These are phyloP conservation scores for Phytophthora pisi DNA, from an alignment of 352 stramenopile species.

Conservation along the genomic window DNA sequence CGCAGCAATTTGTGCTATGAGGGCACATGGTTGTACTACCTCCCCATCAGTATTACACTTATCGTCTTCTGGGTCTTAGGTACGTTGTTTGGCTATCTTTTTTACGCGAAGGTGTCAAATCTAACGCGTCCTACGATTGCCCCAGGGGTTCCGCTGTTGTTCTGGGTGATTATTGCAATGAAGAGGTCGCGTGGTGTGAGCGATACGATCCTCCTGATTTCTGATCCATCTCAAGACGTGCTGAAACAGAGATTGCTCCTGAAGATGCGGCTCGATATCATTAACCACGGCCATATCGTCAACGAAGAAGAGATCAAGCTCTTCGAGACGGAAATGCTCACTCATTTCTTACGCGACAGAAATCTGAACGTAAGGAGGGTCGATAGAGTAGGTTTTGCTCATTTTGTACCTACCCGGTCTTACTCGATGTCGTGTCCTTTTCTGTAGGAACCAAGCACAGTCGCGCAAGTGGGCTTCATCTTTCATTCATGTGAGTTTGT, in stretches of 20 bases:
- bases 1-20: slow-evolving; percentile 66
- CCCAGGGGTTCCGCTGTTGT: slow-evolving; percentile 71
- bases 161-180: slow-evolving; percentile 67
- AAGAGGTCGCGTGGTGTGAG: slow-evolving; percentile 57
- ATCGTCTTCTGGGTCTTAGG: slow-evolving; percentile 68
- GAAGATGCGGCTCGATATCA: slow-evolving; percentile 58
- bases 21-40: slow-evolving; percentile 60
- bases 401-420: background rate
- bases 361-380: slow-evolving; percentile 46
- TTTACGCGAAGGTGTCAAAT: background rate
- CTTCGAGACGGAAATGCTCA: slow-evolving; percentile 60
- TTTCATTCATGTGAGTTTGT: slow-evolving; percentile 69
- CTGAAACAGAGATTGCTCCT: slow-evolving; percentile 53
- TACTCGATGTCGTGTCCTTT: background rate
- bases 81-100: slow-evolving; percentile 23
- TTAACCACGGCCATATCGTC: slow-evolving; percentile 45
- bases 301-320: slow-evolving; percentile 50
- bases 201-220: slow-evolving; percentile 54
- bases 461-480: slow-evolving; percentile 82
- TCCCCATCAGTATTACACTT: slow-evolving; percentile 51
- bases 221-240: slow-evolving; percentile 38
- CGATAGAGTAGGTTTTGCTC: background rate
- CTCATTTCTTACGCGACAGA: slow-evolving; percentile 59
- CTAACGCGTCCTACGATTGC: background rate
- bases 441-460: slow-evolving; percentile 64